Conservation (phyloP, 2,329 filamentous ascomycete species). For the Verticillium nonalfalfae region DNA sequence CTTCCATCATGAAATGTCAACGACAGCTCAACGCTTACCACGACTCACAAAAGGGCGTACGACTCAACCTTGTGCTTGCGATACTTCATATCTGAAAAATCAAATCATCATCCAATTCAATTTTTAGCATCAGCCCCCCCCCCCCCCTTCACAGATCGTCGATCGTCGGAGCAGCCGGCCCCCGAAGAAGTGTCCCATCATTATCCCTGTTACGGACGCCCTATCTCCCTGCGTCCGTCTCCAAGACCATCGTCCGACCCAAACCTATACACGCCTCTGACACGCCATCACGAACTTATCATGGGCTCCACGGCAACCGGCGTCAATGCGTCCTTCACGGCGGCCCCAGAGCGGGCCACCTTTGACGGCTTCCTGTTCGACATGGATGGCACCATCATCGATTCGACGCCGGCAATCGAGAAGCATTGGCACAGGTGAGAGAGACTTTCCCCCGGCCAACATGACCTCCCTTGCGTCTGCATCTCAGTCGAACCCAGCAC, state of each 20-base stretch:
- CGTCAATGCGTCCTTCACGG: constrained; percentile 8
- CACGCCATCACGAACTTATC: background rate
- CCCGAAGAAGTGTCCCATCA: background rate
- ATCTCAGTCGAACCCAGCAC: background rate
- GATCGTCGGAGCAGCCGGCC: background rate
- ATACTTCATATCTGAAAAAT: background rate
- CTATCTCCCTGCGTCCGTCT: background rate
- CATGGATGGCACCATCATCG: constrained; percentile 80
- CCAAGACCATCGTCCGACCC: no score
- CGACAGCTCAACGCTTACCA: background rate
- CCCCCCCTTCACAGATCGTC: background rate
- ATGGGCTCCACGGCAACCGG: background rate
- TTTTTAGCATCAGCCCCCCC: background rate
- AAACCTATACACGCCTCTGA: background rate
- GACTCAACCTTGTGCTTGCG: background rate
- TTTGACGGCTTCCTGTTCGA: constrained; percentile 61
- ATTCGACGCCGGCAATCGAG: constrained; percentile 69
- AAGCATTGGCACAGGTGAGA: constrained; percentile 70
- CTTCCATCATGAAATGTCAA: background rate
- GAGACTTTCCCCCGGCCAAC: background rate
- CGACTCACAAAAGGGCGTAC: background rate
- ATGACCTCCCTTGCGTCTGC: constrained; percentile 4
- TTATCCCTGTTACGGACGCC: background rate
- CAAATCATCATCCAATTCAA: background rate
- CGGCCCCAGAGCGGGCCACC: constrained; percentile 7